Evolutionary conservation across 345 rosid species (phyloP).

Genomic region (Chamaenerion angustifolium): DNA sequence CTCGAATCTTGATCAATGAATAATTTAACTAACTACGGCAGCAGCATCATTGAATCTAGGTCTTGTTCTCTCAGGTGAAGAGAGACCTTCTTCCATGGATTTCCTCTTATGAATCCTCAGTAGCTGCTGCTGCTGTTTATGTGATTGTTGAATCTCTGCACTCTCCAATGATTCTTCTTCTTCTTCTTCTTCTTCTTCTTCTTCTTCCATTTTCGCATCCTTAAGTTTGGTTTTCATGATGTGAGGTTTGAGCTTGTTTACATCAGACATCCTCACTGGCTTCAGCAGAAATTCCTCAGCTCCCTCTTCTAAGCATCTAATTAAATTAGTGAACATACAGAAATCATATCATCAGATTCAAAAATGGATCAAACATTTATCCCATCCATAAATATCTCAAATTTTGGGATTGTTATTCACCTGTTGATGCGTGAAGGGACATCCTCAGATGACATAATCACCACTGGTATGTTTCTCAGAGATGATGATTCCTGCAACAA

Average conservation of each 20-base stretch:
- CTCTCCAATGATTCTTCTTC: conserved; percentile 3
- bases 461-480: conserved; percentile 52
- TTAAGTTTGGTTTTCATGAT: conserved; percentile 33
- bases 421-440: conserved; percentile 62
- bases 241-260: conserved; percentile 42
- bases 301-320: conserved; percentile 64
- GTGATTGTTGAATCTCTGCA: conserved; percentile 1
- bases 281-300: conserved; percentile 70
- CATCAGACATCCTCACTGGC: conserved; percentile 43
- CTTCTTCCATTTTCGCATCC: conserved; percentile 10
- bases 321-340: background rate
- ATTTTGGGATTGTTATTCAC: conserved; percentile 11
- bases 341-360: no score
- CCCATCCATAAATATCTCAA: background rate
- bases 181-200: conserved; percentile 6
- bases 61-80: conserved; percentile 36
- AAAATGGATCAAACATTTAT: no score
- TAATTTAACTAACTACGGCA: conserved; percentile 9
- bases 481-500: conserved; percentile 39
- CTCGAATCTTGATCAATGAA: no score
- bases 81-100: conserved; percentile 40
- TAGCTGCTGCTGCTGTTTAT: conserved; percentile 3
- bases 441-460: conserved; percentile 75
- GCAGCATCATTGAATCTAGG: conserved; percentile 30
- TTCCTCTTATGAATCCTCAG: conserved; percentile 25